A percentile compares a stretch with the other conserved stretches of the same genome.
These are phyloP conservation scores for Hericium rajendrae DNA, from an alignment of 768 basidiomycete species.

Conservation along the genomic window DNA sequence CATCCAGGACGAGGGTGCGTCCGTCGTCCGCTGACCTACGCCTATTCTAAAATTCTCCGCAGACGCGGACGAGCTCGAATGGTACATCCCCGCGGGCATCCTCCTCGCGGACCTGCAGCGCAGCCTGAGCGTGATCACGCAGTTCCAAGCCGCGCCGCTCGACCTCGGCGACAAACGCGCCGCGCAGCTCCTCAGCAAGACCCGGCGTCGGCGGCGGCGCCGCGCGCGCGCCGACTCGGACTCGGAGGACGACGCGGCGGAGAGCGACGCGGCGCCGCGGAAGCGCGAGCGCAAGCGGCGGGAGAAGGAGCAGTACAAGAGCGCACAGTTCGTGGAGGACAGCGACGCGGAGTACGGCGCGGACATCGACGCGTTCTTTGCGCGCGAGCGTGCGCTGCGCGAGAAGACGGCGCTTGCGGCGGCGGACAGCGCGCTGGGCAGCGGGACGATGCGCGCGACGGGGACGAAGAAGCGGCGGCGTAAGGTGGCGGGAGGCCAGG, in stretches of 20 bases:
- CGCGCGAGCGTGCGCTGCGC: constrained; percentile 55
- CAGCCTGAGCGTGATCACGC: constrained; percentile 66
- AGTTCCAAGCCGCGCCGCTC: constrained; percentile 75
- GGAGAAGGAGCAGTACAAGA: constrained; percentile 73
- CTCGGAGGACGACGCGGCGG: constrained; percentile 30
- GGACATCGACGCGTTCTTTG: constrained; percentile 76
- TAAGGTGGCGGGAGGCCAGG: constrained; percentile 34
- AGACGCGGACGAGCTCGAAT: constrained; percentile 71
- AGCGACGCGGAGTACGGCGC: constrained; percentile 71
- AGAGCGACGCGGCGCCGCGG: constrained; percentile 26
- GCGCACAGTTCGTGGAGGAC: constrained; percentile 86
- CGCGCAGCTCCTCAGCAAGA: constrained; percentile 60
- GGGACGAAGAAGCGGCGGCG: constrained; percentile 53
- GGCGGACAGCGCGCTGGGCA: constrained; percentile 31
- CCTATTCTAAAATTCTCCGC: background rate
- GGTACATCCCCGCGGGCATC: constrained; percentile 74
- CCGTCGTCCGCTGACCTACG: background rate
- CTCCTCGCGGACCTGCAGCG: constrained; percentile 57
- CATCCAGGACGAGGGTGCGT: constrained; percentile 55
- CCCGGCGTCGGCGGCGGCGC: constrained; percentile 40
- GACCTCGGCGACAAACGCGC: constrained; percentile 73
- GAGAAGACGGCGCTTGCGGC: constrained; percentile 36
- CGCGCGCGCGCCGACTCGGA: constrained; percentile 36
- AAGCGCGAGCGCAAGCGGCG: constrained; percentile 43
- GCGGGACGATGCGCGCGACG: constrained; percentile 36